Evolutionary conservation across 805 yeast genomes (phyloP).

Genomic region (Monosporozyma servazzii): DNA sequence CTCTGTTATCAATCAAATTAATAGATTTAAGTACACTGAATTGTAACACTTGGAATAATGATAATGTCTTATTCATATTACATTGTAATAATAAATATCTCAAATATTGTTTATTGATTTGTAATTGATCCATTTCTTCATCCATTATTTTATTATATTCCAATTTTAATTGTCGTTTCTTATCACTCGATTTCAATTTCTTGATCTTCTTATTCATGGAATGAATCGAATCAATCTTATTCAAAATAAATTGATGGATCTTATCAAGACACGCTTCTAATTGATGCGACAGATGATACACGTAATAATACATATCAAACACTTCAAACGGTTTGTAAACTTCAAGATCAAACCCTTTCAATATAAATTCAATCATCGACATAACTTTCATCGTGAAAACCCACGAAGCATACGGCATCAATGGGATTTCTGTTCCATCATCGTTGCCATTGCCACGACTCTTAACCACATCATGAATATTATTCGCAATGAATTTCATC

Average conservation of each 20-base stretch:
- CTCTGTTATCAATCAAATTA: constrained; percentile 18
- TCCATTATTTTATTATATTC: constrained; percentile 28
- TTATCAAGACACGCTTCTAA: constrained; percentile 34
- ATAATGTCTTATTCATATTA: constrained; percentile 22
- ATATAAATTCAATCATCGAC: constrained; percentile 61
- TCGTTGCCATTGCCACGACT: background rate
- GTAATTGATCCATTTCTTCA: constrained; percentile 31
- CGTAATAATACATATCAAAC: constrained; percentile 60
- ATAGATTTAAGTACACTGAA: constrained; percentile 21
- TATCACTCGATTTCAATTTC: constrained; percentile 42
- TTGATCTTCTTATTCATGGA: constrained; percentile 34
- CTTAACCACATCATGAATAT: constrained; percentile 19
- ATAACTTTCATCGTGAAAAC: constrained; percentile 55
- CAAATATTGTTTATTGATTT: constrained; percentile 19
- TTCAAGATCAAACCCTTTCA: constrained; percentile 69
- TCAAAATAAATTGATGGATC: constrained; percentile 25
- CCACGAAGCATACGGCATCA: constrained; percentile 65
- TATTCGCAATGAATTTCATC: constrained; percentile 30
- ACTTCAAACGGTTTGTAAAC: constrained; percentile 65
- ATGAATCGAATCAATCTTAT: constrained; percentile 29
- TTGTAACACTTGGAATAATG: constrained; percentile 30
- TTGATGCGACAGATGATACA: constrained; percentile 44
- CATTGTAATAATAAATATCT: constrained; percentile 19
- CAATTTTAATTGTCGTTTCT: constrained; percentile 36
- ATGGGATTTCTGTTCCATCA: constrained; percentile 25